Evolutionary conservation across 352 stramenopile species (phyloP).

Genomic region (Blastocystis sp.): DNA sequence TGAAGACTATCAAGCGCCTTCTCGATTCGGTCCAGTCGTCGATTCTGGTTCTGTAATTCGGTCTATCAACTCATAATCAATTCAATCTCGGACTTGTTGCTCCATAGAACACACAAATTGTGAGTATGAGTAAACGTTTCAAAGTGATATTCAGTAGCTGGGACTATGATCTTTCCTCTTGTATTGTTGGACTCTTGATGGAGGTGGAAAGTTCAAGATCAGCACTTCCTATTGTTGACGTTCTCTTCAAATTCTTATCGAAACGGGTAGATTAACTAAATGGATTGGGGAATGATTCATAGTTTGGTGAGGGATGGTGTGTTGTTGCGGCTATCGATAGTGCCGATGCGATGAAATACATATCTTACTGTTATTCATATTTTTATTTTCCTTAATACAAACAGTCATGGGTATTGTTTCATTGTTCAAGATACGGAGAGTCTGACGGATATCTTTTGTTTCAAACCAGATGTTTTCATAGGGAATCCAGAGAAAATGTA

Average conservation of each 20-base stretch:
- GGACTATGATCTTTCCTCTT: constrained; percentile 32
- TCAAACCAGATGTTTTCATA: not conserved
- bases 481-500: not conserved
- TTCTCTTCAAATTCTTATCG: constrained; percentile 3
- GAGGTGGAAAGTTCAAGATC: not conserved
- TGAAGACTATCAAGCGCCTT: constrained; percentile 13
- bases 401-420: constrained; percentile 33
- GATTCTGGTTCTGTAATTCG: constrained; percentile 31
- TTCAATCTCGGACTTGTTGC: not conserved
- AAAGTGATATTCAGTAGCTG: constrained; percentile 32
- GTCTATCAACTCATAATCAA: not conserved
- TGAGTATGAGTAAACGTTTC: not conserved
- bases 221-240: not conserved
- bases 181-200: not conserved
- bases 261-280: not conserved
- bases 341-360: constrained; percentile 45
- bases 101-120: not conserved
- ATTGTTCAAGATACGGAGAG: not conserved
- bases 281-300: not conserved
- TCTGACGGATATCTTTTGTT: constrained; percentile 7
- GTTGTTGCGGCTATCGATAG: constrained; percentile 19
- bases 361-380: not conserved
- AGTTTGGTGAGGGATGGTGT: constrained; percentile 58
- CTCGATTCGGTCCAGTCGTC: not conserved
- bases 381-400: not conserved